Base-by-base conservation (phyloP, 768 basidiomycete species). In the Leucocoprinus leucothites region DNA sequence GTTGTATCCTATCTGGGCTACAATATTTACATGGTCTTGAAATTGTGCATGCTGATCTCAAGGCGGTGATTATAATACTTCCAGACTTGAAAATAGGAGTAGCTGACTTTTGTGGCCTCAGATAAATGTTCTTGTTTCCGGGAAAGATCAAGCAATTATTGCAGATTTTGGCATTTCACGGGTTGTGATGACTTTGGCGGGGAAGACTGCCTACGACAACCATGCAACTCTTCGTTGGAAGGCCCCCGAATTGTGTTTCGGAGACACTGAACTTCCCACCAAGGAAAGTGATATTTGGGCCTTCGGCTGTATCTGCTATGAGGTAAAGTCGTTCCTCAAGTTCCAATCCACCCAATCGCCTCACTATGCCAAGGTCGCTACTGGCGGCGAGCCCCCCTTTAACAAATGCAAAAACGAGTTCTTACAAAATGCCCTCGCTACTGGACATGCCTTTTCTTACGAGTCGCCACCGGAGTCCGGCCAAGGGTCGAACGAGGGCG, bases 81-180 rank as follows among this genome's bases (percentile, higher is more conserved):
- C n/a, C n/a, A n/a, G n/a, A n/a, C n/a, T n/a, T n/a, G n/a, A n/a
- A n/a, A n/a, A n/a, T n/a, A 13, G 14, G 21, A 4, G 22, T 18
- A n/a, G n/a, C n/a, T n/a, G n/a, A n/a, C n/a, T n/a, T n/a, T n/a
- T n/a, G n/a, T n/a, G n/a, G n/a, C n/a, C n/a, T n/a, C n/a, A 50
- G 49, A 22, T 14, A 19, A 50, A 50, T 11, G 11, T 50, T 19
- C 49, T 50, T 25, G 49, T 50, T 21, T 50, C 49, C n/a, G 21
- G 24, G 3, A 1, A 14, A 16, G 21, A 22, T 9, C 35, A 21
- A n/a, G 49, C 49, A 4, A 2, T 50, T 18, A 38, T 50, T 13
- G 24, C 49, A 1, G 49, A 50, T 24, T 50, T 50, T 19, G 49
- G 49, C 2, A 14, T 40, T 38, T 50, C 49, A 13, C 3, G 13